Conservation (phyloP, 352 stramenopile genomes). For the Pythium myriotylum region DNA sequence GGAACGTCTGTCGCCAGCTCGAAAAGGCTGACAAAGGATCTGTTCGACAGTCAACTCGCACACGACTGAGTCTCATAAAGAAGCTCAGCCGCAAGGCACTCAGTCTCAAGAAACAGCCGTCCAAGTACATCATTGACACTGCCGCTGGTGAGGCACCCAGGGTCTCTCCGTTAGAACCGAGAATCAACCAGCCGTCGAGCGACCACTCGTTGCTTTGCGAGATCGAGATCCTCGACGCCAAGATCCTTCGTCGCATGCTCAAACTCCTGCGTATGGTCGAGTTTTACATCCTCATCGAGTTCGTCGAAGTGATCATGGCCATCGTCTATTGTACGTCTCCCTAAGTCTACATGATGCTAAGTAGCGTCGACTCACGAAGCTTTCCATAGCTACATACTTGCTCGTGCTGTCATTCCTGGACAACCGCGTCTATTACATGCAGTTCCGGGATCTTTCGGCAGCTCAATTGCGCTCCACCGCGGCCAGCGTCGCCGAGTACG, state of each 20-base stretch:
- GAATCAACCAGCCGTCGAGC: no score
- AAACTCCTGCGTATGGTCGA: not conserved
- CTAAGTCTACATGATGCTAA: not conserved
- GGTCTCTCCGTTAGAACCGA: no score
- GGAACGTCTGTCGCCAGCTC: no score
- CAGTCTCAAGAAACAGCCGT: no score
- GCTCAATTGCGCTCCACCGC: not conserved
- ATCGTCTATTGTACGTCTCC: conserved; percentile 1
- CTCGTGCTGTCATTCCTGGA: not conserved
- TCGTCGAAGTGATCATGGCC: not conserved
- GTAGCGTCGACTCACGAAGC: not conserved
- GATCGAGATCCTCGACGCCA: not conserved
- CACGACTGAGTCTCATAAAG: not conserved
- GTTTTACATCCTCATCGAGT: conserved; percentile 6
- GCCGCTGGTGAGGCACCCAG: no score
- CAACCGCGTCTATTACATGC: conserved; percentile 1
- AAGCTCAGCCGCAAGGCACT: no score
- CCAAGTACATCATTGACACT: no score
- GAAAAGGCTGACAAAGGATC: no score
- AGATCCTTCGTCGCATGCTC: not conserved
- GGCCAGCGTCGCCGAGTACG: not conserved
- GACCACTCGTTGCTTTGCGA: not conserved
- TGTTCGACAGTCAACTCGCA: no score
- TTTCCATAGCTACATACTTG: not conserved
- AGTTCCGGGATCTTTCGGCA: not conserved